Evolutionary conservation across 2,329 filamentous ascomycete species (phyloP), one percentile per base, ranked within the genome.

Genomic region (Trichoderma endophyticum): DNA sequence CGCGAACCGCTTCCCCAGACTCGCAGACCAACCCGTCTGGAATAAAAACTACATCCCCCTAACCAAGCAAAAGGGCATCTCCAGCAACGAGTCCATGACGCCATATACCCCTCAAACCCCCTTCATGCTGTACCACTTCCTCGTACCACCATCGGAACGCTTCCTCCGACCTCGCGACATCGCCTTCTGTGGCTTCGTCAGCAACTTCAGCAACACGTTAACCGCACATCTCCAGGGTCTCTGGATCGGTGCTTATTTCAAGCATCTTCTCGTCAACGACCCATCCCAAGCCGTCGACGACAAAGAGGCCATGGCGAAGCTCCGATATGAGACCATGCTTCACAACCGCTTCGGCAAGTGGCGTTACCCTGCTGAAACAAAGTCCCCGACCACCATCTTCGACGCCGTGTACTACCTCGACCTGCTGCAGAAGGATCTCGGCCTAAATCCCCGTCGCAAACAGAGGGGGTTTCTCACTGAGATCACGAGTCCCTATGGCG

Each of bases 331-430:
- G 75, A 88, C 90, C 0, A 86, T 90, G 28, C 81, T 94, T 61
- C 85, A 91, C 77, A 89, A 86, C 24, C 88, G 91, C 48, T 95
- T 91, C 78, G 90, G 91, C 5, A 89, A 86, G 74, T 91, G 90
- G 87, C 85, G 92, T 30, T 92, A 92, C 76, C 89, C 91, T 1
- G 86, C 83, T 4, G 92, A 91, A 0, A 84, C 83, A 51, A 86
- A 84, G 77, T 84, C 86, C 72, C 90, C 90, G 0, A 92, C 93
- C 78, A 90, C 94, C 74, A 90, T 93, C 21, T 95, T 95, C 77
- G 93, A 96, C 79, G 87, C 87, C 0, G 79, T 95, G 69, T 92
- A 92, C 4, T 96, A 94, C 72, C 78, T 93, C 21, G 92, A 95
- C 79, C 77, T 91, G 77, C 79, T 95, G 77, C 78, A 93, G 73